A percentile compares a stretch with the other conserved stretches of the same genome.
phyloP scores from a whole-genome alignment of 1,139 yeast genomes.

The Candida pseudoviswanathii region DNA sequence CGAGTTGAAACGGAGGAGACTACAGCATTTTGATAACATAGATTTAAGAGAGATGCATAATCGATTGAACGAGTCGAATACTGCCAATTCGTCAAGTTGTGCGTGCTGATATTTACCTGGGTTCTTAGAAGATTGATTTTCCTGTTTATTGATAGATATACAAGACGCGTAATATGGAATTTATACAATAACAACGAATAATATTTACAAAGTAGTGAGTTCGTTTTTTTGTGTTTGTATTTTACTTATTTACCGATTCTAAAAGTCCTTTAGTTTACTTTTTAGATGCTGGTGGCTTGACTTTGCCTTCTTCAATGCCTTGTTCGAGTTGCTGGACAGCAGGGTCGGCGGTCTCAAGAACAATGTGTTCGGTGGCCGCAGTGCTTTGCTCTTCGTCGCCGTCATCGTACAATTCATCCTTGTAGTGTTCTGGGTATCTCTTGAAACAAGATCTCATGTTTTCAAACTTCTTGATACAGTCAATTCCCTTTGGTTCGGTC shows the following conservation, averaged over 20 bases:
- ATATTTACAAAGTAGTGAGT: not conserved
- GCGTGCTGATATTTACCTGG: slow-evolving; percentile 20
- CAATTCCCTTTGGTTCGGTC: slow-evolving; percentile 96
- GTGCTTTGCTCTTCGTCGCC: slow-evolving; percentile 38
- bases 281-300: slow-evolving; percentile 7
- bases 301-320: slow-evolving; percentile 10
- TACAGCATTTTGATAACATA: slow-evolving; percentile 43
- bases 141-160: not conserved
- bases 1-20: slow-evolving; percentile 17
- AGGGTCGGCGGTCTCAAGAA: slow-evolving; percentile 15
- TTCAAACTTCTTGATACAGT: slow-evolving; percentile 90
- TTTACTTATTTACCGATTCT: not conserved
- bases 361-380: slow-evolving; percentile 16
- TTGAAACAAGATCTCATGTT: slow-evolving; percentile 96
- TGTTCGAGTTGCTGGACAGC: slow-evolving; percentile 16
- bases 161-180: not conserved
- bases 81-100: slow-evolving; percentile 19
- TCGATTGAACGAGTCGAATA: slow-evolving; percentile 12
- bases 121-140: not conserved
- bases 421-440: slow-evolving; percentile 89
- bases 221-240: not conserved
- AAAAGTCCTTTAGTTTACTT: not conserved
- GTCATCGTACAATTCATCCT: slow-evolving; percentile 85
- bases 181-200: not conserved
- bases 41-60: slow-evolving; percentile 27